These are phyloP conservation scores for Pholiota molesta DNA, from an alignment of 768 basidiomycete species.

Conservation along the genomic window DNA sequence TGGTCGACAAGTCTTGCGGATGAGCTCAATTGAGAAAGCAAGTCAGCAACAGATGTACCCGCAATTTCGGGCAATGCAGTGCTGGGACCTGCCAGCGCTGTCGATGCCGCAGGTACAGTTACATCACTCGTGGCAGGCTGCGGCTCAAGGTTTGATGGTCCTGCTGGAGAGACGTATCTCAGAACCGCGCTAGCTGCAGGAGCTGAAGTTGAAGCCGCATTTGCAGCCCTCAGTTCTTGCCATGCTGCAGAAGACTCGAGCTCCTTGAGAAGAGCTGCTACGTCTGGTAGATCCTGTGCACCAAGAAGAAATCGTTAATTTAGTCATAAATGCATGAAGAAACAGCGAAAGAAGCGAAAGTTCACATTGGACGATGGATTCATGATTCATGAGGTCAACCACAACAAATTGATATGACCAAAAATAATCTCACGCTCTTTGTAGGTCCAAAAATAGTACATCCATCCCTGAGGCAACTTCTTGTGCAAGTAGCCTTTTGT, in stretches of 20 bases:
- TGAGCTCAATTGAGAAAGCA: slow-evolving; percentile 63
- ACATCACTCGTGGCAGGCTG: neutral
- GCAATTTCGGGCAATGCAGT: neutral
- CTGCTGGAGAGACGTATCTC: neutral
- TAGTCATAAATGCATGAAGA: slow-evolving; percentile 7
- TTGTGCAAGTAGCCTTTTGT: too few relatives aligned
- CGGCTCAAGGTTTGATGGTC: neutral
- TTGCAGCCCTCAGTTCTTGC: slow-evolving; percentile 44
- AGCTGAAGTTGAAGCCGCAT: slow-evolving; percentile 1
- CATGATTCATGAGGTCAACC: slow-evolving; percentile 6
- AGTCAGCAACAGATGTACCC: slow-evolving; percentile 52
- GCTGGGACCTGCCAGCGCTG: neutral
- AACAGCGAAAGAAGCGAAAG: neutral
- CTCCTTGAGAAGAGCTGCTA: slow-evolving; percentile 73
- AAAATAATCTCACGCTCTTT: slow-evolving; percentile 5
- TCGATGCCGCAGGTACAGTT: neutral
- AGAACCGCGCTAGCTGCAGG: slow-evolving; percentile 4
- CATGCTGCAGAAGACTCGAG: slow-evolving; percentile 70
- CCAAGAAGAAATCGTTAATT: slow-evolving; percentile 1
- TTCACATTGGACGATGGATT: slow-evolving; percentile 6
- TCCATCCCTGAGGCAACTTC: too few relatives aligned
- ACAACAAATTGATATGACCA: neutral
- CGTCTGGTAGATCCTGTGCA: slow-evolving; percentile 61
- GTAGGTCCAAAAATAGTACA: neutral
- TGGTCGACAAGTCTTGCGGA: slow-evolving; percentile 16